phyloP scores from a whole-genome alignment of 2,329 filamentous ascomycete species.

The Alternaria viburni region DNA sequence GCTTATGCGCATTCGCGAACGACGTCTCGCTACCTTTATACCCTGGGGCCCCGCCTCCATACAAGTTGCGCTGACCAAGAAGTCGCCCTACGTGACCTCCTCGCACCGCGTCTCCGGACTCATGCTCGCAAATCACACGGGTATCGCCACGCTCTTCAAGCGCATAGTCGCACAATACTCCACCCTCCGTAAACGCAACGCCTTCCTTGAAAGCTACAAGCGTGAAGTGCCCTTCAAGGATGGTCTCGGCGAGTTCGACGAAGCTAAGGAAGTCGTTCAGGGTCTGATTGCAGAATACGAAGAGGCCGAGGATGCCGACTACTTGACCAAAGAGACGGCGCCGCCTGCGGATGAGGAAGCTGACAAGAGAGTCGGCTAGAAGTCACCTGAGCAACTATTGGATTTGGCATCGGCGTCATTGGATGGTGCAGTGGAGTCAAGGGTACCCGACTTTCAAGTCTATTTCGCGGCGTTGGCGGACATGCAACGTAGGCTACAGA shows the following conservation, averaged over 20 bases:
- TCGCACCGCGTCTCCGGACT: slow-evolving; percentile 93
- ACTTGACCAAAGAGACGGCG: slow-evolving; percentile 74
- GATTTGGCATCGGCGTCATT: slow-evolving; percentile 6
- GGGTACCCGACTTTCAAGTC: neutral
- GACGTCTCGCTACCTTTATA: slow-evolving; percentile 92
- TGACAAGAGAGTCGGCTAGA: slow-evolving; percentile 37
- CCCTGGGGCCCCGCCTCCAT: slow-evolving; percentile 98
- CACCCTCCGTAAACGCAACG: slow-evolving; percentile 92
- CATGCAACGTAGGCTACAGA: neutral
- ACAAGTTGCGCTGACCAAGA: slow-evolving; percentile 94
- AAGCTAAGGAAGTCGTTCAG: slow-evolving; percentile 87
- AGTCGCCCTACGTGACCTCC: slow-evolving; percentile 93
- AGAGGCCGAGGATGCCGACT: slow-evolving; percentile 88
- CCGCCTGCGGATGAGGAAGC: slow-evolving; percentile 47
- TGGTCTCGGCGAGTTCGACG: slow-evolving; percentile 92
- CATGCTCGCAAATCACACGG: slow-evolving; percentile 98
- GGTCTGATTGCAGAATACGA: slow-evolving; percentile 95
- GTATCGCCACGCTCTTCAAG: slow-evolving; percentile 95
- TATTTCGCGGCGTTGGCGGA: slow-evolving; percentile 1
- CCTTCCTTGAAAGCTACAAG: slow-evolving; percentile 95
- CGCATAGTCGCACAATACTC: slow-evolving; percentile 92
- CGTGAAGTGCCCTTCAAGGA: slow-evolving; percentile 93
- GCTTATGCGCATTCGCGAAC: slow-evolving; percentile 90
- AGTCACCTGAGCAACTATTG: neutral
- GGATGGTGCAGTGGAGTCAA: slow-evolving; percentile 1